Conservation (phyloP, 176 grass and related monocot species). For the Zea luxurians region DNA sequence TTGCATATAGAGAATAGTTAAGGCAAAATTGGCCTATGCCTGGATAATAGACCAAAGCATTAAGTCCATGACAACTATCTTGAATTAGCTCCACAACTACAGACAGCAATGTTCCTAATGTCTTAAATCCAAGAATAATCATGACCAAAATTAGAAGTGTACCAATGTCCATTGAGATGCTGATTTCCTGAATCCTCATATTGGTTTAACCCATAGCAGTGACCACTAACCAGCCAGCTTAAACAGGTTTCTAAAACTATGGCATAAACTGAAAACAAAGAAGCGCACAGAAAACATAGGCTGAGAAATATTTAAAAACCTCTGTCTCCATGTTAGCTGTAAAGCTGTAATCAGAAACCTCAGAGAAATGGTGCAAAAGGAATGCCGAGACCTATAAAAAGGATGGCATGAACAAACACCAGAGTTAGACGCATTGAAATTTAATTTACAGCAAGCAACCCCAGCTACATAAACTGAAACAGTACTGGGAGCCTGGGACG, state of each 20-base stretch:
- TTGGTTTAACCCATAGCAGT: not conserved
- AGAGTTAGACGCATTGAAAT: conserved; percentile 18
- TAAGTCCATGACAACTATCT: not conserved
- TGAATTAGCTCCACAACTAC: conserved; percentile 14
- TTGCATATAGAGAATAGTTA: not conserved
- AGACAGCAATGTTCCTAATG: conserved; percentile 18
- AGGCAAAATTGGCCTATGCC: not conserved
- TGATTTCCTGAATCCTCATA: conserved; percentile 29
- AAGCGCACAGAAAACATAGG: conserved; percentile 14
- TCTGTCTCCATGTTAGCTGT: conserved; percentile 96
- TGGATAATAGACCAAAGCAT: not conserved
- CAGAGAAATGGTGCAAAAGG: conserved; percentile 84
- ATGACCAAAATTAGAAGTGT: not conserved
- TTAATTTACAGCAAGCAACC: conserved; percentile 21
- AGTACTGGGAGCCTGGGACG: not conserved
- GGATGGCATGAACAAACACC: conserved; percentile 17
- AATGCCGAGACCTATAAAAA: conserved; percentile 70
- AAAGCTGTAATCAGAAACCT: conserved; percentile 85
- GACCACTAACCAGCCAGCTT: not conserved
- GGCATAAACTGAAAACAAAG: conserved; percentile 22
- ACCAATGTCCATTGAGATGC: not conserved
- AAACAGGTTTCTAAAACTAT: conserved; percentile 28
- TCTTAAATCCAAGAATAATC: conserved; percentile 23
- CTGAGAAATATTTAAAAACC: conserved; percentile 53
- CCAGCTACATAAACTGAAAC: conserved; percentile 28